phyloP scores from a whole-genome alignment of 805 yeast species.

The Candida takata region DNA sequence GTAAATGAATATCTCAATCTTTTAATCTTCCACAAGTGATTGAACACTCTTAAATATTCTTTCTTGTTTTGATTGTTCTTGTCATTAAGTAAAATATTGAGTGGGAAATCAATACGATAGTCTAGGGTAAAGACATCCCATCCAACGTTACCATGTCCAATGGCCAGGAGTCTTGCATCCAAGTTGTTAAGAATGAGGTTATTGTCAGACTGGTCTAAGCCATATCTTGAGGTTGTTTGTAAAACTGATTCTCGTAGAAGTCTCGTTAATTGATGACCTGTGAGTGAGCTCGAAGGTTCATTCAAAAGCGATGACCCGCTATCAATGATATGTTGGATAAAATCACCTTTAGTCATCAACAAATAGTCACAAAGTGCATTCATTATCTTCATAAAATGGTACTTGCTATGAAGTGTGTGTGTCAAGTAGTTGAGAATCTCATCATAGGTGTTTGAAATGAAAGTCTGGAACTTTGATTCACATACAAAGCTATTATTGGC shows the following conservation, averaged over 20 bases:
- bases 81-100: slow-evolving; percentile 50
- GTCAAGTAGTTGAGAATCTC: slow-evolving; percentile 50
- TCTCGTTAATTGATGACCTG: slow-evolving; percentile 59
- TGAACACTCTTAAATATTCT: slow-evolving; percentile 74
- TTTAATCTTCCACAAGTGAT: slow-evolving; percentile 75
- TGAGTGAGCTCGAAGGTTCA: slow-evolving; percentile 55
- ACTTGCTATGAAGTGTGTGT: slow-evolving; percentile 40
- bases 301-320: slow-evolving; percentile 48
- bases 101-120: slow-evolving; percentile 48
- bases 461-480: slow-evolving; percentile 22
- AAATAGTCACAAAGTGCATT: slow-evolving; percentile 56
- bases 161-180: slow-evolving; percentile 77
- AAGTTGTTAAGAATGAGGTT: slow-evolving; percentile 43
- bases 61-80: slow-evolving; percentile 35
- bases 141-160: slow-evolving; percentile 68
- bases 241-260: slow-evolving; percentile 59
- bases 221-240: slow-evolving; percentile 41
- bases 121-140: slow-evolving; percentile 94
- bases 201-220: slow-evolving; percentile 27
- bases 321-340: slow-evolving; percentile 56
- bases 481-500: slow-evolving; percentile 6
- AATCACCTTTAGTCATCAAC: slow-evolving; percentile 74
- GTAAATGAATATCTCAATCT: slow-evolving; percentile 51
- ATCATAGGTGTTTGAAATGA: slow-evolving; percentile 37
- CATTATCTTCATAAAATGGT: slow-evolving; percentile 47